Conservation (phyloP, 1,284 basidiomycete species). For the Coniferiporia weirii region DNA sequence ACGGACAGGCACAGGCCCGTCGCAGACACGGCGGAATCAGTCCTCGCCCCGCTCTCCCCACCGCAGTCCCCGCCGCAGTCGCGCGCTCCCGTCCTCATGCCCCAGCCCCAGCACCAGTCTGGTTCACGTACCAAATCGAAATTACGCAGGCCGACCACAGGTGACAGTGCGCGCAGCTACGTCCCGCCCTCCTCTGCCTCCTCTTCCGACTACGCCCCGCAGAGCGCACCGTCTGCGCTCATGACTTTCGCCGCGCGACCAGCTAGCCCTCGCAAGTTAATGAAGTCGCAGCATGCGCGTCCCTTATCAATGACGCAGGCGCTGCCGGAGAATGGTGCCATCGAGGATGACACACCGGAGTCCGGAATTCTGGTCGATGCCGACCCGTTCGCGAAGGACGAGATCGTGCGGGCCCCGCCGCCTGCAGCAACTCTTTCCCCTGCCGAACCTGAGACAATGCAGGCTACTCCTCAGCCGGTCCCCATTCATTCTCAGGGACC, state of each 20-base stretch:
- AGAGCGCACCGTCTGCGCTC: background rate
- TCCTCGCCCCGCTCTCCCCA: slow-evolving; percentile 7
- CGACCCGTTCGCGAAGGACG: slow-evolving; percentile 53
- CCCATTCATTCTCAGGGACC: background rate
- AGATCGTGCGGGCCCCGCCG: slow-evolving; percentile 38
- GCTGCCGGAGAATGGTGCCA: background rate
- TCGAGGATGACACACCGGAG: background rate
- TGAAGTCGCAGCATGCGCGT: background rate
- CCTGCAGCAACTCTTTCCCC: background rate
- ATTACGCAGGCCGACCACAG: slow-evolving; percentile 2
- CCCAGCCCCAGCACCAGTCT: background rate
- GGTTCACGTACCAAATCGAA: slow-evolving; percentile 7
- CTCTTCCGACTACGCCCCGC: slow-evolving; percentile 3
- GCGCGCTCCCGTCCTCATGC: background rate
- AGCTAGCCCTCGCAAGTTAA: slow-evolving; percentile 1
- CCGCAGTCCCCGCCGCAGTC: slow-evolving; percentile 14
- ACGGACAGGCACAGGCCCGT: background rate
- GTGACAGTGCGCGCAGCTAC: slow-evolving; percentile 5
- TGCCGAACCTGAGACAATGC: too few species aligned
- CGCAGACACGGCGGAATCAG: background rate
- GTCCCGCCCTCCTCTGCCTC: slow-evolving; percentile 14
- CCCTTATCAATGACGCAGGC: background rate
- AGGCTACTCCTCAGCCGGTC: slow-evolving; percentile 3
- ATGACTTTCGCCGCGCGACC: background rate
- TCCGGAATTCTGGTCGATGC: slow-evolving; percentile 33